phyloP scores from a whole-genome alignment of 1,139 yeast genomes.

The Blastobotrys petasosporus region DNA sequence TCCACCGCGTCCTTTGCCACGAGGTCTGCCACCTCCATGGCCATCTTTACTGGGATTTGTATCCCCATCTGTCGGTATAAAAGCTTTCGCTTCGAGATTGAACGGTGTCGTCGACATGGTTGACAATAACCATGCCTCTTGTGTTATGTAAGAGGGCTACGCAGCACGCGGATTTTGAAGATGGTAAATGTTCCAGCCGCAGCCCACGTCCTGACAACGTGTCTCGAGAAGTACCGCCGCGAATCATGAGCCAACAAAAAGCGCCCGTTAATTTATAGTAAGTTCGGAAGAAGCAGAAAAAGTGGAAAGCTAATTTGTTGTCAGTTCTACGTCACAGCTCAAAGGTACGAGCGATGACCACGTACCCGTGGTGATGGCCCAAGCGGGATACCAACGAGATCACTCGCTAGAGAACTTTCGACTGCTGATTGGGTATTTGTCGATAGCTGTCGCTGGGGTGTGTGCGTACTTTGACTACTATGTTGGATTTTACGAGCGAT shows the following conservation, averaged over 20 bases:
- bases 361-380: constrained; percentile 36
- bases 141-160: no score
- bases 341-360: constrained; percentile 34
- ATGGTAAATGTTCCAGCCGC: no score
- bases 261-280: constrained; percentile 27
- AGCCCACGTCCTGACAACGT: no score
- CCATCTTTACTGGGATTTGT: constrained; percentile 11
- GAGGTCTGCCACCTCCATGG: constrained; percentile 25
- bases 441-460: constrained; percentile 60
- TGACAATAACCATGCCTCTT: no score
- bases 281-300: constrained; percentile 8
- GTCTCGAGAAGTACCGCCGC: neutral
- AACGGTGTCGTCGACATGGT: neutral
- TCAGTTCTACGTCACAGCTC: constrained; percentile 29
- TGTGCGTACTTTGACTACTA: constrained; percentile 66
- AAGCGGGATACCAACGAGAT: constrained; percentile 59
- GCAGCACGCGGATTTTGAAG: no score
- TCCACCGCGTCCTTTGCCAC: constrained; percentile 29
- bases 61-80: constrained; percentile 11
- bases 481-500: constrained; percentile 41
- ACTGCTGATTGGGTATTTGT: constrained; percentile 60
- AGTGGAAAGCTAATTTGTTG: neutral
- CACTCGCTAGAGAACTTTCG: constrained; percentile 55
- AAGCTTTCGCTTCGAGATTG: constrained; percentile 8
- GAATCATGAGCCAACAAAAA: constrained; percentile 20